Evolutionary conservation across 805 yeast genomes (phyloP), one percentile per base, ranked within the genome.

Genomic region (Jamesozyma spencerorum): DNA sequence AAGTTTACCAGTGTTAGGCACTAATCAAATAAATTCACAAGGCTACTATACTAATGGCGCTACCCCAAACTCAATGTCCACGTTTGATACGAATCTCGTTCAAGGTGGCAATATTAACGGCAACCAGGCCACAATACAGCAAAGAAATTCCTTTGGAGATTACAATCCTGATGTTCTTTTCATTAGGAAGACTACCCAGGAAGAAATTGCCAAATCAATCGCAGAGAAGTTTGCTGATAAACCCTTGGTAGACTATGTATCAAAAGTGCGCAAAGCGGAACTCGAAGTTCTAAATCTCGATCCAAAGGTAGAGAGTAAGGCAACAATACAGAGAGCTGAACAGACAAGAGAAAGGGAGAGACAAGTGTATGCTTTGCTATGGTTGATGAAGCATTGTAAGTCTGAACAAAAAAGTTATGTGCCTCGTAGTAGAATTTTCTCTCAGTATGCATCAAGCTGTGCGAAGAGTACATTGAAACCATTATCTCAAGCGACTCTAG

Each of bases 281-380:
- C 44, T 53, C 33, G 51, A 52, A 1, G 58, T 51, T 12, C 42
- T 53, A 11, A 49, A 51, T 31, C 47, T 54, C 49, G 53, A 56
- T 31, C 46, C 58, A 1, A 45, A 60, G 30, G 47, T 55, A 8
- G 53, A 54, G 20, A 41, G 54, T 17, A 50, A 53, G 43, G 45
- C 60, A 18, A 50, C 50, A 18, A 49, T 51, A 26, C 57, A 48
- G 35, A 41, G 47, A 42, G 55, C 53, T 40, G 64, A 64, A 42
- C 60, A 54, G 34, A 51, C 46, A 18, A 67, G 66, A 36, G 85
- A 79, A 48, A 66, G 75, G 42, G 80, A 75, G 50, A 70, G 78
- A 37, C 95, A 85, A 57, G 66, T 83, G 1, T 82, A 84, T 58
- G 95, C 87, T 14, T 72, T 85, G 75, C 75, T 81, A 3, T 84